These are phyloP conservation scores for Cajanus cajan DNA, from an alignment of 306 rosid genomes.

Conservation along the genomic window DNA sequence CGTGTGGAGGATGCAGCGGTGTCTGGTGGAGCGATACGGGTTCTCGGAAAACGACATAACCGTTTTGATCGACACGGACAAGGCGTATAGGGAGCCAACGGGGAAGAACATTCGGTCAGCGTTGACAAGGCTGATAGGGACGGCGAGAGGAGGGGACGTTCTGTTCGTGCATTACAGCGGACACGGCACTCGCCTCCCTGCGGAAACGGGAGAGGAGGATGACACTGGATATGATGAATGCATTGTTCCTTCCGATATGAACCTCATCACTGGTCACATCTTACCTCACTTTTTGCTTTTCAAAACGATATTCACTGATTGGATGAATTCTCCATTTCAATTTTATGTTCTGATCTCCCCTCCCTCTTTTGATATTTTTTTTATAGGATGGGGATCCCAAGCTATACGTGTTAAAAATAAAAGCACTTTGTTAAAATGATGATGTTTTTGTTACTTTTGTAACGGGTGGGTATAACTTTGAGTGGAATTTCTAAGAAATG, in stretches of 20 bases:
- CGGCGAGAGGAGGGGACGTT: conserved; percentile 56
- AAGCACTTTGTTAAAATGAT: not conserved
- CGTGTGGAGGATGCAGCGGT: conserved; percentile 61
- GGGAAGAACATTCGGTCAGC: conserved; percentile 74
- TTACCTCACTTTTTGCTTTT: not conserved
- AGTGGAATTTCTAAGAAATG: not conserved
- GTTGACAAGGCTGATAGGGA: conserved; percentile 51
- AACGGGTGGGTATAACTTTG: not conserved
- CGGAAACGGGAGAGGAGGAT: conserved; percentile 94
- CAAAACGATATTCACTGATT: not conserved
- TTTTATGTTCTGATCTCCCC: not conserved
- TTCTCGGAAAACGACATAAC: conserved; percentile 66
- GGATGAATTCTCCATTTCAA: not conserved
- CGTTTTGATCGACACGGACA: conserved; percentile 76
- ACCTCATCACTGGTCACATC: conserved; percentile 78
- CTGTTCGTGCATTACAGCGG: conserved; percentile 88
- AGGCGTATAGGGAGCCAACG: conserved; percentile 69
- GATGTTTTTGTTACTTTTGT: not conserved
- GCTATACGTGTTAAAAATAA: not conserved
- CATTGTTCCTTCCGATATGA: conserved; percentile 92
- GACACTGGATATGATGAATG: conserved; percentile 97
- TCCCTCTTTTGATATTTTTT: not conserved
- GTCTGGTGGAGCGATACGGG: conserved; percentile 62
- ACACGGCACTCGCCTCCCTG: conserved; percentile 96
- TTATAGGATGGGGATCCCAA: not conserved